Evolutionary conservation across 1,139 yeast genomes (phyloP).

Genomic region (Pichia terricola): DNA sequence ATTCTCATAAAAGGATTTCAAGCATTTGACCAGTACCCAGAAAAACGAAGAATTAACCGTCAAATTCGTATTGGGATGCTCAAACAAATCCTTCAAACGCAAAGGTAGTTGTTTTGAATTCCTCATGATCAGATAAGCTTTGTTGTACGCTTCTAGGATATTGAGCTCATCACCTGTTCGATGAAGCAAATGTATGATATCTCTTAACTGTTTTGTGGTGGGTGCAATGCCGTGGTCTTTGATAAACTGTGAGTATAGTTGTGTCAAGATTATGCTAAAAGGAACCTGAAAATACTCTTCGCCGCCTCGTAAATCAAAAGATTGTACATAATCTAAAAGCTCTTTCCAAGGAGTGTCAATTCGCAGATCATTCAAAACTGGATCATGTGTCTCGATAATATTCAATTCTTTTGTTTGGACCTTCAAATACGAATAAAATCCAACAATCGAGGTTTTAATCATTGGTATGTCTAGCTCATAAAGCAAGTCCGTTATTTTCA

Average conservation of each 20-base stretch:
- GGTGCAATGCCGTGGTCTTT: background rate
- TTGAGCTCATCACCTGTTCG: slow-evolving; percentile 42
- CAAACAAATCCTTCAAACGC: slow-evolving; percentile 27
- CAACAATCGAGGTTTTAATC: slow-evolving; percentile 42
- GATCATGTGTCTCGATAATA: slow-evolving; percentile 68
- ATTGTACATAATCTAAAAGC: slow-evolving; percentile 41
- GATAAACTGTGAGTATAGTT: slow-evolving; percentile 35
- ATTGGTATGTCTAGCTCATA: slow-evolving; percentile 37
- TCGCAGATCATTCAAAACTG: slow-evolving; percentile 50
- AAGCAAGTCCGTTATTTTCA: slow-evolving; percentile 19
- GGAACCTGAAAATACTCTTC: slow-evolving; percentile 60
- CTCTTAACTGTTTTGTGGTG: slow-evolving; percentile 40
- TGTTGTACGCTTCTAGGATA: slow-evolving; percentile 59
- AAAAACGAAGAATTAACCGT: slow-evolving; percentile 27
- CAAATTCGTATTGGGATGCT: slow-evolving; percentile 10
- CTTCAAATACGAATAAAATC: slow-evolving; percentile 61
- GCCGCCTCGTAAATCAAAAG: slow-evolving; percentile 34
- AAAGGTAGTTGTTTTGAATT: slow-evolving; percentile 22
- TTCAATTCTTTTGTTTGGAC: slow-evolving; percentile 44
- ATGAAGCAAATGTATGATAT: slow-evolving; percentile 18
- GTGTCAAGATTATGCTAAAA: slow-evolving; percentile 47
- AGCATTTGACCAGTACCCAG: slow-evolving; percentile 54
- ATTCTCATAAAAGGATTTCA: slow-evolving; percentile 38
- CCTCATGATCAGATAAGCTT: slow-evolving; percentile 42
- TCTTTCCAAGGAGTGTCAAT: slow-evolving; percentile 72